A percentile compares a stretch with the other conserved stretches of the same genome.
phyloP scores from a whole-genome alignment of 2,329 filamentous ascomycete species.

The Fusarium sacchari region DNA sequence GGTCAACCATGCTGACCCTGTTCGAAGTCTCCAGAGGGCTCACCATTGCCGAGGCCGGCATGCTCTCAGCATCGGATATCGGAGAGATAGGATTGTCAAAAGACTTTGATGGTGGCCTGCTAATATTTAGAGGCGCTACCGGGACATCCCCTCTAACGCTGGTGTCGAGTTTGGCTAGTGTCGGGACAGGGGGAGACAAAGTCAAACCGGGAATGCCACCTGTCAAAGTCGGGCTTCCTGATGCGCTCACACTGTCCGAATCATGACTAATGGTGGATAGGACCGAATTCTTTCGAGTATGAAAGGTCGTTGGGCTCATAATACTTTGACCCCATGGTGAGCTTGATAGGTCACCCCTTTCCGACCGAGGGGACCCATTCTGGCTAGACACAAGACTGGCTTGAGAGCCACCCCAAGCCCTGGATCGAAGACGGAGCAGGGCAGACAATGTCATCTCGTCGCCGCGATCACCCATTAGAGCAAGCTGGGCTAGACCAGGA shows the following conservation, averaged over 20 bases:
- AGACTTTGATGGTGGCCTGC: slow-evolving; percentile 16
- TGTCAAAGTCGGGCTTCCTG: slow-evolving; percentile 63
- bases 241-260: slow-evolving; percentile 57
- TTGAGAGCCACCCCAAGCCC: slow-evolving; percentile 84
- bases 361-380: slow-evolving; percentile 62
- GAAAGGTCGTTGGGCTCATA: slow-evolving; percentile 42
- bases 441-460: slow-evolving; percentile 78
- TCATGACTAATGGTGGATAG: slow-evolving; percentile 61
- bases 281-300: slow-evolving; percentile 60
- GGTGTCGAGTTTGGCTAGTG: slow-evolving; percentile 18
- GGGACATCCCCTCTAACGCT: slow-evolving; percentile 20
- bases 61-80: slow-evolving; percentile 26
- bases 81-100: slow-evolving; percentile 34
- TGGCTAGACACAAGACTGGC: slow-evolving; percentile 70
- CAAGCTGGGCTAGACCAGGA: slow-evolving; percentile 81
- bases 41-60: slow-evolving; percentile 29
- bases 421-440: slow-evolving; percentile 76
- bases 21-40: slow-evolving; percentile 37
- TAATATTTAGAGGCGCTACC: slow-evolving; percentile 14
- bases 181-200: slow-evolving; percentile 39
- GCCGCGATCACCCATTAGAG: slow-evolving; percentile 66
- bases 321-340: slow-evolving; percentile 52
- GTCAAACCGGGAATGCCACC: slow-evolving; percentile 50
- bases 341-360: slow-evolving; percentile 58
- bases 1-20: slow-evolving; percentile 19